Conservation (phyloP, 192 early-diverging fungal species). For the Dimargaris cristalligena region DNA sequence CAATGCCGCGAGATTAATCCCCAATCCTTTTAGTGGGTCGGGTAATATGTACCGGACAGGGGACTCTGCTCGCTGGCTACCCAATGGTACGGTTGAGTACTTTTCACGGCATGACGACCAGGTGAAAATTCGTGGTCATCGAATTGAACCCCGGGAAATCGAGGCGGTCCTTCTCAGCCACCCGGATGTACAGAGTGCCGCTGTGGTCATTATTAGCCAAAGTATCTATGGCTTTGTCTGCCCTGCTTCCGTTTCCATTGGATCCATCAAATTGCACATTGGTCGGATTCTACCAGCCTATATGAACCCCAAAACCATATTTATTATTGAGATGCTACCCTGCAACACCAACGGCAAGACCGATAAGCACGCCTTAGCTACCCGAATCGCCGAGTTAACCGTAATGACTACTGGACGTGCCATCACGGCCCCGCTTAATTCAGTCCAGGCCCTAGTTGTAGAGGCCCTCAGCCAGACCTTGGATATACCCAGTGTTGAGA, state of each 20-base stretch:
- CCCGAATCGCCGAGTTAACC: neutral
- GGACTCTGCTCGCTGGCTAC: constrained; percentile 16
- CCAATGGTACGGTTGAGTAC: constrained; percentile 16
- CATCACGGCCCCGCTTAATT: neutral
- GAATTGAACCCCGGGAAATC: constrained; percentile 21
- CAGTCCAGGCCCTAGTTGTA: neutral
- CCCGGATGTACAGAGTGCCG: constrained; percentile 12
- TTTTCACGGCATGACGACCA: constrained; percentile 20
- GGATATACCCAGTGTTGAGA: neutral
- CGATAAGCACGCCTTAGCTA: neutral
- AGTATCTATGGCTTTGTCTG: constrained; percentile 16
- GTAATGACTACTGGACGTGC: neutral
- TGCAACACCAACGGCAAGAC: neutral
- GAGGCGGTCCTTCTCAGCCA: constrained; percentile 11
- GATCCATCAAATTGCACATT: neutral
- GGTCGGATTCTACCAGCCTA: neutral
- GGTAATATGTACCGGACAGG: constrained; percentile 20
- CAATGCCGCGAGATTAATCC: constrained; percentile 17
- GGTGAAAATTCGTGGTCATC: constrained; percentile 22
- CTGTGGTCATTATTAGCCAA: constrained; percentile 15
- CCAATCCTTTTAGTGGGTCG: constrained; percentile 18
- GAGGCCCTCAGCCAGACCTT: neutral
- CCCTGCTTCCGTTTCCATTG: constrained; percentile 10
- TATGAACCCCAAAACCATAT: neutral
- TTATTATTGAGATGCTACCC: neutral